Base-by-base conservation (phyloP, 1,284 basidiomycete genomes). In the Naganishia sp. region DNA sequence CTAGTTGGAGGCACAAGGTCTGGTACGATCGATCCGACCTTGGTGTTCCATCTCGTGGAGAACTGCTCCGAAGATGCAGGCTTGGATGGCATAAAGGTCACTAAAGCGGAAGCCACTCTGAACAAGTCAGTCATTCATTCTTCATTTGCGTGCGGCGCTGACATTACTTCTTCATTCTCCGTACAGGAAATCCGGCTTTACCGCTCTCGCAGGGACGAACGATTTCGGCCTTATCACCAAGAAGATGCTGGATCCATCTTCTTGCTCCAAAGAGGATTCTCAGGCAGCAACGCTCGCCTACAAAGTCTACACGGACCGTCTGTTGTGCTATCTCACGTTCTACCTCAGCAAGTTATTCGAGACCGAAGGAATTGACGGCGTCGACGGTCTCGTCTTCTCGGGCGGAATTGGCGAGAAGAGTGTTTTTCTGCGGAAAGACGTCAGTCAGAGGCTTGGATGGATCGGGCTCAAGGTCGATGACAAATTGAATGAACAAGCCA, bases 1-100 rank as follows among this genome's bases (percentile, higher is more conserved):
- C 82, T 94, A 0, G 90, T 91, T 2, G 92, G 92, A n/a, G 90
- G 90, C 2, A 93, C 91, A 1, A 87, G 92, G 58, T 85, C 87
- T 9, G 92, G 92, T 11, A 83, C 84, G 1, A 82, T 93, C 72
- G 92, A 95, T 77, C 89, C 91, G 1, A 88, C 87, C 39, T 84
- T 92, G 53, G 88, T 94, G 72, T 92, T 94, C 79, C 91, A 94
- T 77, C 89, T 90, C 76, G 88, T 88, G 35, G 85, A 84, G 69
- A 84, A 86, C 66, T 75, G 87, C 81, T 51, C 83, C 78, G 62
- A 80, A 76, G 71, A 77, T 43, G 77, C 77, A 9, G 81, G 86
- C 60, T 80, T 90, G 53, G 85, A 84, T 50, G 86, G 78, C 3
- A 76, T 80, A 55, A 68, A 77, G 25, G 80, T 93, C 52, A 88